Percentiles rank a stretch among this genome's conserved stretches.
Conservation (phyloP, 768 basidiomycete genomes). For the Phylloporus arenicola region DNA sequence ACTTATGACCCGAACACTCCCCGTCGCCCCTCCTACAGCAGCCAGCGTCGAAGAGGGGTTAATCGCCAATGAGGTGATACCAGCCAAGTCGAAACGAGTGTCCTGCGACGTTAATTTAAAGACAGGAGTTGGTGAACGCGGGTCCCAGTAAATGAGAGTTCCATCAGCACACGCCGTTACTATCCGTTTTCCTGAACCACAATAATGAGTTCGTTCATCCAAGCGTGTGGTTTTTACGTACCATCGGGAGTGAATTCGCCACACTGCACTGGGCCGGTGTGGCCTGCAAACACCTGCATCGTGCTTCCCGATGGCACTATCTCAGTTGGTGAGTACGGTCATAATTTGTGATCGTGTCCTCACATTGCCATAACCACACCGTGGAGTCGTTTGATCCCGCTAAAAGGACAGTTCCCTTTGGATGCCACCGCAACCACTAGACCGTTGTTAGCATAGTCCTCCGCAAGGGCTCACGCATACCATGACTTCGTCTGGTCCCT, state of each 20-base stretch:
- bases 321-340: conserved; percentile 1
- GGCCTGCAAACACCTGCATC: conserved; percentile 95
- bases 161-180: conserved; percentile 83
- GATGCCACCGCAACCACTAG: conserved; percentile 96
- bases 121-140: conserved; percentile 66
- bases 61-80: conserved; percentile 81
- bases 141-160: conserved; percentile 86
- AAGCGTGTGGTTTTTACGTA: conserved; percentile 19
- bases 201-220: neutral
- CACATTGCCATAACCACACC: conserved; percentile 97
- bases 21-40: conserved; percentile 81
- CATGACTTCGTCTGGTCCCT: conserved; percentile 94
- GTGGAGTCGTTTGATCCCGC: conserved; percentile 92
- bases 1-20: conserved; percentile 83
- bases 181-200: conserved; percentile 69
- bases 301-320: conserved; percentile 91
- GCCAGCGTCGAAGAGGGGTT: conserved; percentile 87
- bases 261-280: conserved; percentile 76
- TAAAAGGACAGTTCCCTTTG: conserved; percentile 81
- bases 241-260: conserved; percentile 93
- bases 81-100: conserved; percentile 71
- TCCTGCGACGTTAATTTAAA: conserved; percentile 74
- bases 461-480: conserved; percentile 41
- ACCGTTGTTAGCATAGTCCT: conserved; percentile 3
- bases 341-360: conserved; percentile 22